phyloP scores from a whole-genome alignment of 2,329 filamentous ascomycete species.

The Apiospora aurea region DNA sequence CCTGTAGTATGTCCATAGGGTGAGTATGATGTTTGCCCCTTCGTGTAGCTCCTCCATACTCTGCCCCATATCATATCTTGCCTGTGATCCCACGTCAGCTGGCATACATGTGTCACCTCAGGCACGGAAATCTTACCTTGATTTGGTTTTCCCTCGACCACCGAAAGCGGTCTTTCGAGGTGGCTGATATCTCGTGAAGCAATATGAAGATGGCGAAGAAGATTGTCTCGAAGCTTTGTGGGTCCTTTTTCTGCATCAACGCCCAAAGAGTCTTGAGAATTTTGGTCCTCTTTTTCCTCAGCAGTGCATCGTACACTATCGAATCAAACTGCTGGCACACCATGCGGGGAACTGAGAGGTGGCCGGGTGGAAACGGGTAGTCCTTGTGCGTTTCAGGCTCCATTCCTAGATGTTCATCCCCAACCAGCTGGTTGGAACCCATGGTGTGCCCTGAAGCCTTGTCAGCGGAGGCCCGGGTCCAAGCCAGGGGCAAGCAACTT shows the following conservation, averaged over 20 bases:
- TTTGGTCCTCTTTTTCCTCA: conserved; percentile 33
- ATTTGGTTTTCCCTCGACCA: conserved; percentile 48
- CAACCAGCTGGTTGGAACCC: conserved; percentile 52
- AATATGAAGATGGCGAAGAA: conserved; percentile 43
- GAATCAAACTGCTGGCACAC: conserved; percentile 42
- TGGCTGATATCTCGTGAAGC: conserved; percentile 47
- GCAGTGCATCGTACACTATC: conserved; percentile 34
- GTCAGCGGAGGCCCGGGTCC: background rate
- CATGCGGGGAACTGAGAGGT: conserved; percentile 44
- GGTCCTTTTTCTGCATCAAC: conserved; percentile 39
- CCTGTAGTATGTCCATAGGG: conserved; percentile 60
- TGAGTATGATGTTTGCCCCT: conserved; percentile 54
- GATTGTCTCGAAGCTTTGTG: conserved; percentile 38
- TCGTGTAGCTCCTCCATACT: conserved; percentile 54
- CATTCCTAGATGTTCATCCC: conserved; percentile 51
- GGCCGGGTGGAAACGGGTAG: conserved; percentile 46
- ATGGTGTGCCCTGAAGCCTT: conserved; percentile 50
- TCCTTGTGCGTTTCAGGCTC: conserved; percentile 43
- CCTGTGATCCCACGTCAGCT: conserved; percentile 33
- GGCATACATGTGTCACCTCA: background rate
- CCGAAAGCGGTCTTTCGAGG: conserved; percentile 50
- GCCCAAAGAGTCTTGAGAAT: conserved; percentile 39
- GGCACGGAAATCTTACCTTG: background rate
- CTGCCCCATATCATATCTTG: conserved; percentile 46
- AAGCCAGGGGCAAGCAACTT: conserved; percentile 32